Base-by-base conservation (phyloP, 371 early-diverging fungal species). In the Mucor indicus region DNA sequence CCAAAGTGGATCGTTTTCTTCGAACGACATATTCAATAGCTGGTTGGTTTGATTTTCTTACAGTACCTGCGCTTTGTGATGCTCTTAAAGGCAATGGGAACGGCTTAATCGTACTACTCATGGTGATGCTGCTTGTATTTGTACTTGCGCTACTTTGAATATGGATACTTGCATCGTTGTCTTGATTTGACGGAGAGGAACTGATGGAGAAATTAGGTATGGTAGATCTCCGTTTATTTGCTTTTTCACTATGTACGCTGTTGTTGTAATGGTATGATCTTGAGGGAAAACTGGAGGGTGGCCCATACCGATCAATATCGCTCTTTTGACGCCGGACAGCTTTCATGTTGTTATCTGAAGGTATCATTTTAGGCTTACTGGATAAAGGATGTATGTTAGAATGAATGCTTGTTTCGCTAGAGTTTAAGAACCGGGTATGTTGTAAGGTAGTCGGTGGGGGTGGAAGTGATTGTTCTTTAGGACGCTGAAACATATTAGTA, bases 1-100 rank as follows among this genome's bases (percentile, higher is more conserved):
- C 38, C 9, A 58, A 22, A 2, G 48, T 39, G 3, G 58, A 58
- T 38, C 58, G 27, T 35, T 53, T 58, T 27, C 44, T 47, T 38
- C 48, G 36, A 0, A 58, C 44, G 3, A 36, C 42, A 24, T 52
- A 58, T 12, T 53, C 53, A n/a, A 47, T 24, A 5, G 39, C 53
- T 12, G 57, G 52, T 1, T 46, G 47, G 16, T 51, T 31, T 11
- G 51, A 50, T 13, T 36, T 45, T 37, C 57, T 44, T n/a, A 40
- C 44, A 3, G 55, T 50, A 0, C 47, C 50, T 6, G 55, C 50
- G 29, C 60, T 60, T 36, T 60, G 55, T 0, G 60, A 60, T 0
- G 60, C 55, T 37, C 57, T 35, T 19, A 55, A 17, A 6, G 22
- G 23, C 16, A 38, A 2, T 15, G 46, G 37, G 0, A 36, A 23